Evolutionary conservation across 352 stramenopile genomes (phyloP), one percentile per base, ranked within the genome.

Genomic region (Phytophthora constricta): DNA sequence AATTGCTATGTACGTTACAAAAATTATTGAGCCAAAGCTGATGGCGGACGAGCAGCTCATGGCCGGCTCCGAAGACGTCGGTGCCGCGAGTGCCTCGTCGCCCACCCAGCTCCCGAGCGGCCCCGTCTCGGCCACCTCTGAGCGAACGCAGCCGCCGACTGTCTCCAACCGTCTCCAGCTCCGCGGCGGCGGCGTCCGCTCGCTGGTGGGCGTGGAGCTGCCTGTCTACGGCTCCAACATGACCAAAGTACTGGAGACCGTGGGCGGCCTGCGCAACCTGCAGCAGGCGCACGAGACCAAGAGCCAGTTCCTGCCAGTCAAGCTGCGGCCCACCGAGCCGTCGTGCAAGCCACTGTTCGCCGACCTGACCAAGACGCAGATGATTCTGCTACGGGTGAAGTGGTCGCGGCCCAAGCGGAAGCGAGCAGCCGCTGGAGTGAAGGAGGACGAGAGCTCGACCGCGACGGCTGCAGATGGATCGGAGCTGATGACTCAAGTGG

Each of bases 291-390:
- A 93, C 60, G 79, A 90, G 60, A 70, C 55, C 56, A 92, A 91
- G 58, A 90, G 73, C 27, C 87, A 92, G 58, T 93, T 95, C 54
- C 47, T 95, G 26, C 79, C 85, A 34, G 81, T 95, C 14, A 92
- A 91, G 57, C 68, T 95, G 51, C 85, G 87, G 11, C 87, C 87
- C 16, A 68, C 23, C 19, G 87, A 95, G 70, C 85, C 87, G 49
- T 92, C 85, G 9, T 92, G 85, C 62, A 95, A 95, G 65, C 87
- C 87, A 46, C 77, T 95, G 10, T 93, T 93, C 53, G 87, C 87
- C 9, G 87, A 95, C 47, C 53, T 91, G 39, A 84, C 84, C 60
- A 93, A 92, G 77, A 93, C 87, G 19, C 87, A 95, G 69, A 90
- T 82, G 54, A 65, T 95, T 25, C 58, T 95, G 46, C 56, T 95